Percentiles rank a stretch among this genome's conserved stretches.
Conservation (phyloP, 1,284 basidiomycete species). For the Coniferiporia weirii region DNA sequence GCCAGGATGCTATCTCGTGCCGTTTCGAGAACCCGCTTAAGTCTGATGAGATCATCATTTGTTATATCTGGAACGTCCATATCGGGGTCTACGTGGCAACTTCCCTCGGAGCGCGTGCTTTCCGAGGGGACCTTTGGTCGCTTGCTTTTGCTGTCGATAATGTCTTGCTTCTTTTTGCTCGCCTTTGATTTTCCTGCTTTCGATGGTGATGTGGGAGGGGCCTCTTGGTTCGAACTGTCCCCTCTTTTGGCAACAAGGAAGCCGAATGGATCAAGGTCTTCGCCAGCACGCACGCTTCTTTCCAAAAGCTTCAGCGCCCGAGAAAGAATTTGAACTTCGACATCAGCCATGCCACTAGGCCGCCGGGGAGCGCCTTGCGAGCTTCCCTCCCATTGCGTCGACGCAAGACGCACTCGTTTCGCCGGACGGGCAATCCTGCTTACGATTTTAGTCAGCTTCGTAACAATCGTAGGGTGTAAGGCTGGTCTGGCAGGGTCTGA, state of each 20-base stretch:
- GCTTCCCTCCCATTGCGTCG: slow-evolving; percentile 35
- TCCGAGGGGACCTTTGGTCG: slow-evolving; percentile 1
- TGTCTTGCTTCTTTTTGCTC: not conserved
- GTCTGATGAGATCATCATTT: slow-evolving; percentile 46
- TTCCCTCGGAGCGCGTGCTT: slow-evolving; percentile 16
- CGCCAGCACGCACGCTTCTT: slow-evolving; percentile 66
- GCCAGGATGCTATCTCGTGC: slow-evolving; percentile 71
- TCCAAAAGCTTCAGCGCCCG: slow-evolving; percentile 74
- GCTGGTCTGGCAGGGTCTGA: slow-evolving; percentile 53
- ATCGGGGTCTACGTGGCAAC: slow-evolving; percentile 21
- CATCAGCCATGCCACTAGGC: slow-evolving; percentile 55
- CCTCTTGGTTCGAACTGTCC: slow-evolving; percentile 14
- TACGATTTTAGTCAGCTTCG: slow-evolving; percentile 65
- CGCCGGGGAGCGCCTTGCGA: slow-evolving; percentile 36
- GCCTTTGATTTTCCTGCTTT: slow-evolving; percentile 24
- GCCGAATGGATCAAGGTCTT: slow-evolving; percentile 68
- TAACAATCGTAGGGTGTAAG: slow-evolving; percentile 53
- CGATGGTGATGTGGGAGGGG: slow-evolving; percentile 23
- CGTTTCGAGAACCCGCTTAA: slow-evolving; percentile 47
- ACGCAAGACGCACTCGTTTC: slow-evolving; percentile 49
- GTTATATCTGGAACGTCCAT: slow-evolving; percentile 32
- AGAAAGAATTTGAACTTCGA: slow-evolving; percentile 56
- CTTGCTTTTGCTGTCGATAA: not conserved
- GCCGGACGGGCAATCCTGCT: slow-evolving; percentile 57
- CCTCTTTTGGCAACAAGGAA: slow-evolving; percentile 23